Evolutionary conservation across 164 flowering plant species (phyloP).

Genomic region (Piper betle): DNA sequence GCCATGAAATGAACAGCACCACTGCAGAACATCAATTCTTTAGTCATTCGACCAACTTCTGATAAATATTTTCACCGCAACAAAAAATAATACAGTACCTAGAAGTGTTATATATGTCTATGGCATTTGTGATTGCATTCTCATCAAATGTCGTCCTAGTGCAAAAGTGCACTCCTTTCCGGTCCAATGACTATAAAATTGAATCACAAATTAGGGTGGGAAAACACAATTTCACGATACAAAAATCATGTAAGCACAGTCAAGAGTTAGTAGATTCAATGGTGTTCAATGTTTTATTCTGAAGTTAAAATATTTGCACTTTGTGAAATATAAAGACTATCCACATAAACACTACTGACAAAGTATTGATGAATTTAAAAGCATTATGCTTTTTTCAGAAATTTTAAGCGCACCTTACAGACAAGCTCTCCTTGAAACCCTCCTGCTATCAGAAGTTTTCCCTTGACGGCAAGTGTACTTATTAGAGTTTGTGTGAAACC

Average conservation of each 20-base stretch:
- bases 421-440: slow-evolving; percentile 82
- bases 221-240: background rate
- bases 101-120: slow-evolving; percentile 46
- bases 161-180: slow-evolving; percentile 57
- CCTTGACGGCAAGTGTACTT: slow-evolving; percentile 65
- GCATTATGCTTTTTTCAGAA: background rate
- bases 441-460: slow-evolving; percentile 59
- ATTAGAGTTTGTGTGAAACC: slow-evolving; percentile 63
- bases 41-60: background rate
- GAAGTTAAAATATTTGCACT: too few relatives aligned
- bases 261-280: background rate
- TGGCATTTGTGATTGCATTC: slow-evolving; percentile 58
- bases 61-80: too few relatives aligned
- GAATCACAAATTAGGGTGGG: background rate
- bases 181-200: slow-evolving; percentile 36
- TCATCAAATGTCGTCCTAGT: slow-evolving; percentile 48
- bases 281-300: too few relatives aligned
- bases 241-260: too few relatives aligned
- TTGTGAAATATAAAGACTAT: too few relatives aligned
- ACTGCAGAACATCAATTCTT: slow-evolving; percentile 18
- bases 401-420: slow-evolving; percentile 39
- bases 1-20: slow-evolving; percentile 52
- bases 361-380: too few relatives aligned
- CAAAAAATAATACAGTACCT: slow-evolving; percentile 24
- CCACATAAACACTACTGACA: too few relatives aligned